phyloP scores from a whole-genome alignment of 2,329 filamentous ascomycete genomes.

The Ophiognomonia clavigignenti-juglandacearum region DNA sequence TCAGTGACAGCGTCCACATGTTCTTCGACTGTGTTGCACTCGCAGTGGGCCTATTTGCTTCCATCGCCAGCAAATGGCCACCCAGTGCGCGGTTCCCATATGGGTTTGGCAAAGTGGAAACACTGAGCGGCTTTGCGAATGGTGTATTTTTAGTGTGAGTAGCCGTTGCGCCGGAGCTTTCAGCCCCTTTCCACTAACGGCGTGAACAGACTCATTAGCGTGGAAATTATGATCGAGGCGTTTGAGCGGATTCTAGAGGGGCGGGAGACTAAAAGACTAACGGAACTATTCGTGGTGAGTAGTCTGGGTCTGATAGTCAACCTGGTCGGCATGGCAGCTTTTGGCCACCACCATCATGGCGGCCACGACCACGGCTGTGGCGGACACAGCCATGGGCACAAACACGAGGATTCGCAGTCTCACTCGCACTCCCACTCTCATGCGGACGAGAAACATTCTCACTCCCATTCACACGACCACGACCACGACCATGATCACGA shows the following conservation, averaged over 20 bases:
- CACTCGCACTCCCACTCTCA: constrained; percentile 26
- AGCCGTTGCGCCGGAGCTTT: neutral
- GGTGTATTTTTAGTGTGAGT: constrained; percentile 85
- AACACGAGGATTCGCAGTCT: constrained; percentile 32
- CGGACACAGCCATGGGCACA: constrained; percentile 8
- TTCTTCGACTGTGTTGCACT: constrained; percentile 96
- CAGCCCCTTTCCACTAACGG: neutral
- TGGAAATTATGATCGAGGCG: constrained; percentile 95
- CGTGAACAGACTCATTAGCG: constrained; percentile 68
- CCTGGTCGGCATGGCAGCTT: constrained; percentile 83
- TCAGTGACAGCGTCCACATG: constrained; percentile 99
- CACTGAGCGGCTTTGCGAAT: constrained; percentile 91
- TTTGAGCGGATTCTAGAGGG: constrained; percentile 83
- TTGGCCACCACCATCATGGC: constrained; percentile 63
- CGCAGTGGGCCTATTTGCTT: constrained; percentile 82
- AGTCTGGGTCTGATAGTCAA: constrained; percentile 84
- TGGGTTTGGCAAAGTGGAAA: constrained; percentile 95
- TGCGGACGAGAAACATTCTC: constrained; percentile 36
- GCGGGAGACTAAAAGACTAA: constrained; percentile 74
- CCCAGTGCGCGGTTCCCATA: constrained; percentile 86
- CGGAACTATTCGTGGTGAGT: constrained; percentile 86
- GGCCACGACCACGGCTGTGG: constrained; percentile 34
- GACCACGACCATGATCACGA: constrained; percentile 63
- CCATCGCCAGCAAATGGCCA: constrained; percentile 96
- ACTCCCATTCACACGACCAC: constrained; percentile 34